These are phyloP conservation scores for Tulasnella sp. DNA, from an alignment of 768 basidiomycete genomes.

Conservation along the genomic window DNA sequence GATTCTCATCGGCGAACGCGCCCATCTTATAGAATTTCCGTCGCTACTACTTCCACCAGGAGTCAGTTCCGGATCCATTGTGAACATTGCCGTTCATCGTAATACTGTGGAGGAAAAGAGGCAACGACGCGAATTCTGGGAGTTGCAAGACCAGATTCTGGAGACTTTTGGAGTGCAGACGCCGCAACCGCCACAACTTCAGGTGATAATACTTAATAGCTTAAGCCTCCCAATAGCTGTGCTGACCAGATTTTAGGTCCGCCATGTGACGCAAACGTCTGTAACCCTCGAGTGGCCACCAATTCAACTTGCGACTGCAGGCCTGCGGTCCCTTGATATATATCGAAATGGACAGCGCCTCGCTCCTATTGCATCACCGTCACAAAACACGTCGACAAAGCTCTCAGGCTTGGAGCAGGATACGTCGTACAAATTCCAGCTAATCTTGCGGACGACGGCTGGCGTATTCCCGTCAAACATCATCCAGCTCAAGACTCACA, in stretches of 20 bases:
- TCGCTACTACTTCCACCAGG: slow-evolving; percentile 90
- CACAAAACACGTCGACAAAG: slow-evolving; percentile 79
- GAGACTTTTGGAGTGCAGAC: slow-evolving; percentile 55
- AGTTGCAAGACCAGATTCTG: slow-evolving; percentile 71
- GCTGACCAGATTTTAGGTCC: slow-evolving; percentile 56
- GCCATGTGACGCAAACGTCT: slow-evolving; percentile 93
- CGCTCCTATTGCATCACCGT: slow-evolving; percentile 72
- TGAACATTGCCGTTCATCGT: slow-evolving; percentile 90
- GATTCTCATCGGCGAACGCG: slow-evolving; percentile 88
- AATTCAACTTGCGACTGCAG: slow-evolving; percentile 73
- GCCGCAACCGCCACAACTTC: slow-evolving; percentile 64
- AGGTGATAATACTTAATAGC: slow-evolving; percentile 33
- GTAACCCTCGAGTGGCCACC: slow-evolving; percentile 93
- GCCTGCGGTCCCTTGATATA: slow-evolving; percentile 81
- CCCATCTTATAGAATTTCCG: slow-evolving; percentile 96
- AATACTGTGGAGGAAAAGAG: slow-evolving; percentile 76
- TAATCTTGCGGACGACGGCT: slow-evolving; percentile 84
- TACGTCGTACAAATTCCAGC: slow-evolving; percentile 88
- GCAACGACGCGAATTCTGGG: slow-evolving; percentile 73
- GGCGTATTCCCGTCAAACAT: slow-evolving; percentile 83
- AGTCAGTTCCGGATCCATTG: slow-evolving; percentile 86
- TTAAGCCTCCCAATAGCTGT: too few relatives aligned
- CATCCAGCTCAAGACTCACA: slow-evolving; percentile 78
- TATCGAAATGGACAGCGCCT: slow-evolving; percentile 86
- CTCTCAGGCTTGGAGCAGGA: slow-evolving; percentile 70